Percentiles rank a stretch among this genome's conserved stretches.
phyloP scores from a whole-genome alignment of 2,329 filamentous ascomycete species.

The Curvularia verruculosa region DNA sequence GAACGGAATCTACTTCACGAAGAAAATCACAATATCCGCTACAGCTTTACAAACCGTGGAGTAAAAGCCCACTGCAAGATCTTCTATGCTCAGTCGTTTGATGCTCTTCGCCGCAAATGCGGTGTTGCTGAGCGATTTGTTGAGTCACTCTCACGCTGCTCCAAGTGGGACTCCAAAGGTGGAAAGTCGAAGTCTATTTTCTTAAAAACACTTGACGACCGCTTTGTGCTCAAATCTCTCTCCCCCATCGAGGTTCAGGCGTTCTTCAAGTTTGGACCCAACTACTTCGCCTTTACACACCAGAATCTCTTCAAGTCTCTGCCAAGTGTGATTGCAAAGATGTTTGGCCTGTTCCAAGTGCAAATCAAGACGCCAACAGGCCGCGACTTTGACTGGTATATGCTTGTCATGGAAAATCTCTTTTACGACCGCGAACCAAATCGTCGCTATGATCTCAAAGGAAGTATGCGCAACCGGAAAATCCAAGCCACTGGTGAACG shows the following conservation, averaged over 20 bases:
- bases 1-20: slow-evolving; percentile 84
- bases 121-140: slow-evolving; percentile 92
- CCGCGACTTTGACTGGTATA: slow-evolving; percentile 90
- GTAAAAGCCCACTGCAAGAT: slow-evolving; percentile 98
- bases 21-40: slow-evolving; percentile 92
- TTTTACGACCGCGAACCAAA: slow-evolving; percentile 94
- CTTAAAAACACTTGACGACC: slow-evolving; percentile 92
- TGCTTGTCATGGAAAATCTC: slow-evolving; percentile 95
- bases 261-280: slow-evolving; percentile 92
- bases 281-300: slow-evolving; percentile 97
- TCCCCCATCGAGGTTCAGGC: slow-evolving; percentile 91
- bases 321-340: slow-evolving; percentile 96
- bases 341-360: slow-evolving; percentile 98
- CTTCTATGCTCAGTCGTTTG: slow-evolving; percentile 97
- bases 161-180: slow-evolving; percentile 98
- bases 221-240: slow-evolving; percentile 89
- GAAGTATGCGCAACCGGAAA: slow-evolving; percentile 97
- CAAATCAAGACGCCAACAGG: slow-evolving; percentile 97
- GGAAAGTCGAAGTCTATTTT: slow-evolving; percentile 98
- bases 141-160: slow-evolving; percentile 90
- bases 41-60: slow-evolving; percentile 92
- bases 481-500: slow-evolving; percentile 95
- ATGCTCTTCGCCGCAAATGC: slow-evolving; percentile 89
- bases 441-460: slow-evolving; percentile 85
- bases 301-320: slow-evolving; percentile 92